Percentiles rank a stretch among this genome's conserved stretches.
Evolutionary conservation across 208 protist species (phyloP).

Genomic region (Kentomonas sorsogonicus): DNA sequence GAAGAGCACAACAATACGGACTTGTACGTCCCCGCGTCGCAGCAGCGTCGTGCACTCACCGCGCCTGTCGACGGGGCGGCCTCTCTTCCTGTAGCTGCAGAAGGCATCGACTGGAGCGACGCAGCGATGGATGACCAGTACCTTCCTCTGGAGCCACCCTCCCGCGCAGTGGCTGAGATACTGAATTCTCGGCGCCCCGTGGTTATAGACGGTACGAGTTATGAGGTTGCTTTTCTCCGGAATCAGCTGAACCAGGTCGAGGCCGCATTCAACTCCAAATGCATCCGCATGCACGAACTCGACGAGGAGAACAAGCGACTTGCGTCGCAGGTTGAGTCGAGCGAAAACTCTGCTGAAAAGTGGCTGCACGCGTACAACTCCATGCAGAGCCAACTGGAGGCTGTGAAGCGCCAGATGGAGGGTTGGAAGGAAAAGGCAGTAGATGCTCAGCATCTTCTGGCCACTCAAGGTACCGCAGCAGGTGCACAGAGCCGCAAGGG

Average conservation of each 20-base stretch:
- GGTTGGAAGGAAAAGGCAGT: no score
- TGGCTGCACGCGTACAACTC: slow-evolving; percentile 28
- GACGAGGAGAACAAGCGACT: slow-evolving; percentile 55
- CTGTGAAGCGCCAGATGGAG: slow-evolving; percentile 23
- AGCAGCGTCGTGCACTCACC: no score
- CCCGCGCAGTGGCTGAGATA: no score
- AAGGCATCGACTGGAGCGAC: no score
- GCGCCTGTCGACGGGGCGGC: no score
- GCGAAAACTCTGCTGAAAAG: slow-evolving; percentile 24
- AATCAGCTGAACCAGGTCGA: slow-evolving; percentile 77
- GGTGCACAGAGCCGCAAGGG: slow-evolving; percentile 13
- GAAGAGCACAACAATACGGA: not conserved
- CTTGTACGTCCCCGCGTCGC: no score
- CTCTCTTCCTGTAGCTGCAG: no score
- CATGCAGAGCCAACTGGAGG: slow-evolving; percentile 29
- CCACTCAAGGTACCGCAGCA: no score
- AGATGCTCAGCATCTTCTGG: no score
- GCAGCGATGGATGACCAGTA: no score
- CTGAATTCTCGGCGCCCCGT: slow-evolving; percentile 15
- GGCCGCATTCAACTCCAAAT: slow-evolving; percentile 81
- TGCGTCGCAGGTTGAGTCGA: slow-evolving; percentile 29
- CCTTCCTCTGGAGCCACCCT: no score
- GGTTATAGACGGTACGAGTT: slow-evolving; percentile 62
- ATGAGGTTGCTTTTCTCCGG: slow-evolving; percentile 77
- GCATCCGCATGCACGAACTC: slow-evolving; percentile 73